phyloP scores from a whole-genome alignment of 192 early-diverging fungal genomes.

The Linderina pennispora region DNA sequence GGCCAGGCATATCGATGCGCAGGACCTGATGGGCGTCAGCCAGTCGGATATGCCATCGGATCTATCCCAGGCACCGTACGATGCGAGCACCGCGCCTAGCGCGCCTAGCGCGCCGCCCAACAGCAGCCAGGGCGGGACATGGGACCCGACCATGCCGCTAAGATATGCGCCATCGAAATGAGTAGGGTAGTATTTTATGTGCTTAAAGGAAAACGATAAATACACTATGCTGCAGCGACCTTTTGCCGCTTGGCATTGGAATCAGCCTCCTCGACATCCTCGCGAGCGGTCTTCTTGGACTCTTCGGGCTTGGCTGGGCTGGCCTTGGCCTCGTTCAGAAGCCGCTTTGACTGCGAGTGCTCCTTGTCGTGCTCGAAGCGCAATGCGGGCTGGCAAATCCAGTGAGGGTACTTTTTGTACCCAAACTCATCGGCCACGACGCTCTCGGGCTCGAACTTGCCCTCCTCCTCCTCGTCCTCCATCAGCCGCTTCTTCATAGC shows the following conservation, averaged over 20 bases:
- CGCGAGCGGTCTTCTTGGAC: too few species aligned
- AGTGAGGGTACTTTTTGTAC: slow-evolving; percentile 52
- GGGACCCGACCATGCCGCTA: slow-evolving; percentile 40
- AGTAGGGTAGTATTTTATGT: background rate
- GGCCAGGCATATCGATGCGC: slow-evolving; percentile 60
- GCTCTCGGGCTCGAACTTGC: slow-evolving; percentile 25
- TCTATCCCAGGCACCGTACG: slow-evolving; percentile 16
- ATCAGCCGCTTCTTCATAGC: slow-evolving; percentile 46
- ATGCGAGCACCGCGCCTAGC: too few species aligned
- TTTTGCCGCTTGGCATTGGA: slow-evolving; percentile 20
- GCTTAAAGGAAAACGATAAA: background rate
- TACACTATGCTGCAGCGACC: background rate
- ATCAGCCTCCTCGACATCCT: too few species aligned
- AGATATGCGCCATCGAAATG: slow-evolving; percentile 25
- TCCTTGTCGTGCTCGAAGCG: slow-evolving; percentile 48
- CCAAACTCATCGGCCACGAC: slow-evolving; percentile 31
- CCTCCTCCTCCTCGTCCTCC: background rate
- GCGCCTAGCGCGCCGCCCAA: too few species aligned
- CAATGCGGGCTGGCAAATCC: slow-evolving; percentile 56
- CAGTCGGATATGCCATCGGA: slow-evolving; percentile 19
- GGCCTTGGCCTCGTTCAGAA: slow-evolving; percentile 32
- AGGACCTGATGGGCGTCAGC: slow-evolving; percentile 40
- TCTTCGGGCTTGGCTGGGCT: too few species aligned
- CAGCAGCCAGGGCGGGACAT: slow-evolving; percentile 13
- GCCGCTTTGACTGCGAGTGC: slow-evolving; percentile 29